phyloP scores from a whole-genome alignment of 78 protist genomes.

The Dictyostelium brefeldianum region DNA sequence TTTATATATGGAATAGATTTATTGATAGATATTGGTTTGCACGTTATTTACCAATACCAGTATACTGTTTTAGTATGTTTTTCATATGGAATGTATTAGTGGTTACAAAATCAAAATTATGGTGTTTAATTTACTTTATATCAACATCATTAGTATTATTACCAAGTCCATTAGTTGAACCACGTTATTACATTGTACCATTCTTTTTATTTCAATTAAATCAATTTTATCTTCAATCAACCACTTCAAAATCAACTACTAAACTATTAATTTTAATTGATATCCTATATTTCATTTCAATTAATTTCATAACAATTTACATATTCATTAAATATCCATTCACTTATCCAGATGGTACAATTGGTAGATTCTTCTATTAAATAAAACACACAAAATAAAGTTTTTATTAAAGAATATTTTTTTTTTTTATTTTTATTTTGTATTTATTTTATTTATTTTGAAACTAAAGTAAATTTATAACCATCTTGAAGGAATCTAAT shows the following conservation, averaged over 20 bases:
- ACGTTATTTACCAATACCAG: conserved; percentile 15
- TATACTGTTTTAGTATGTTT: conserved; percentile 19
- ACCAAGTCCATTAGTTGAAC: conserved; percentile 62
- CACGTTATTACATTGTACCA: conserved; percentile 58
- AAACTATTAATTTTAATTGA: not conserved
- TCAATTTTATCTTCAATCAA: not conserved
- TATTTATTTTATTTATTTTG: not conserved
- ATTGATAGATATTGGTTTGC: not conserved
- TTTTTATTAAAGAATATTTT: not conserved
- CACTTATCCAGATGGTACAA: conserved; percentile 52
- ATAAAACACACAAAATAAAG: not conserved
- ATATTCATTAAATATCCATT: conserved; percentile 59
- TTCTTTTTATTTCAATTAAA: conserved; percentile 47
- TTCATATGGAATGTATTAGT: not conserved
- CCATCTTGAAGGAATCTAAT: conserved; percentile 45
- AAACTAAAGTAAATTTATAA: not conserved
- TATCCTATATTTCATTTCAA: conserved; percentile 3
- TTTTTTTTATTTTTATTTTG: not conserved
- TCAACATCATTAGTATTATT: conserved; percentile 18
- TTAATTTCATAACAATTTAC: conserved; percentile 24
- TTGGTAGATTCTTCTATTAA: conserved; percentile 66
- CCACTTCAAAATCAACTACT: not conserved
- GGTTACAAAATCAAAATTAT: conserved; percentile 1
- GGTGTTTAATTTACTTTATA: conserved; percentile 10
- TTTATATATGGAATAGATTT: conserved; percentile 60